Conservation (phyloP, 495 filamentous ascomycete species). For the Apodospora peruviana region DNA sequence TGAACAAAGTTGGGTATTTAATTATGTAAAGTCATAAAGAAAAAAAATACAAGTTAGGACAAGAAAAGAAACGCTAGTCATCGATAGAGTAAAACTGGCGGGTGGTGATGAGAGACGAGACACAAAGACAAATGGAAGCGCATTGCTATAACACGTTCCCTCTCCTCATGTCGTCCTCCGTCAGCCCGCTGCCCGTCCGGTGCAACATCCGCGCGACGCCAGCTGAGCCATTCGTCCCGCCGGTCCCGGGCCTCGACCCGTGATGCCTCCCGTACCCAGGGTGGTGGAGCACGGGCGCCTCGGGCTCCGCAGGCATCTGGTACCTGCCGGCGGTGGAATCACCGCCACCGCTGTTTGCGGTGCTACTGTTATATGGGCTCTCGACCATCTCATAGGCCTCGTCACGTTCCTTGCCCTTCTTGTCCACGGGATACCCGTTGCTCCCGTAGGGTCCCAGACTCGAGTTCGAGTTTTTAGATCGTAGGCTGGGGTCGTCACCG, state of each 20-base stretch:
- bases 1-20: neutral
- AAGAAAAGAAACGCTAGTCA: no score
- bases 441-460: conserved; percentile 10
- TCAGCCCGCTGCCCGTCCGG: neutral
- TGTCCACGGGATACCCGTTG: conserved; percentile 10
- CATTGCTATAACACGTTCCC: neutral
- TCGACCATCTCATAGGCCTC: conserved; percentile 30
- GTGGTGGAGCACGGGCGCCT: conserved; percentile 27
- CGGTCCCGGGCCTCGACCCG: conserved; percentile 13
- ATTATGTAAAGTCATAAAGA: neutral
- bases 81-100: no score
- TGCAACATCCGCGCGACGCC: conserved; percentile 1
- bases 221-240: neutral
- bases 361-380: conserved; percentile 17
- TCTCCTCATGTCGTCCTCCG: neutral
- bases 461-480: conserved; percentile 20
- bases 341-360: neutral
- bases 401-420: conserved; percentile 28
- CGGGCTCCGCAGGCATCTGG: conserved; percentile 18
- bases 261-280: conserved; percentile 26
- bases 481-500: conserved; percentile 23
- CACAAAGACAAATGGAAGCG: neutral
- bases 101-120: neutral
- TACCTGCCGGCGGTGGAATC: neutral
- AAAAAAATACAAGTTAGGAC: neutral